phyloP scores from a whole-genome alignment of 148 eudicot species.

The Vaccinium vitisidaea region DNA sequence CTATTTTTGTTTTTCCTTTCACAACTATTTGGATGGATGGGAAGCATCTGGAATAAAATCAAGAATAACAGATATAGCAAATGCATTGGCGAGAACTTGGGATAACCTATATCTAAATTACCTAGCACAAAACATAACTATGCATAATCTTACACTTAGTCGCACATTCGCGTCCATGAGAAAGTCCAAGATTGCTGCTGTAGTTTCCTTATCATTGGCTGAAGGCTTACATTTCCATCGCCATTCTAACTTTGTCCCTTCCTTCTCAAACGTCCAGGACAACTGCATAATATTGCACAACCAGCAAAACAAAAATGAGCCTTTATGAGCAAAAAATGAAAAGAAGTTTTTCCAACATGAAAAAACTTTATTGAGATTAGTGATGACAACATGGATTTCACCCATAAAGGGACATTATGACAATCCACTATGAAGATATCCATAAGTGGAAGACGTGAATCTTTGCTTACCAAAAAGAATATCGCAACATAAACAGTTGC shows the following conservation, averaged over 20 bases:
- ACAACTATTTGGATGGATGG: neutral
- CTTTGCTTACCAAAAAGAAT: neutral
- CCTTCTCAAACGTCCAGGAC: constrained; percentile 91
- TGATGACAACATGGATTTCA: neutral
- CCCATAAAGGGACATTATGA: neutral
- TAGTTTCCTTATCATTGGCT: constrained; percentile 53
- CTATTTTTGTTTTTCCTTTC: neutral
- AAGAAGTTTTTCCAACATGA: constrained; percentile 3
- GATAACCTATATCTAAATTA: neutral
- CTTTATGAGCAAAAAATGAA: neutral
- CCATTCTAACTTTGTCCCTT: constrained; percentile 87
- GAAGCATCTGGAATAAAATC: neutral
- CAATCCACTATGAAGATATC: neutral
- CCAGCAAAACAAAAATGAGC: constrained; percentile 6
- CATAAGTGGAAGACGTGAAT: too few relatives aligned
- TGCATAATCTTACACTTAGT: constrained; percentile 57
- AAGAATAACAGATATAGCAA: neutral
- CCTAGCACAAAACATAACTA: neutral
- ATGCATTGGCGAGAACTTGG: neutral
- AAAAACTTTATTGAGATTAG: neutral
- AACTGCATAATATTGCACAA: constrained; percentile 39
- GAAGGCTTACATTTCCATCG: constrained; percentile 89
- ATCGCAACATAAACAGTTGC: too few relatives aligned
- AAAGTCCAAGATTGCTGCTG: constrained; percentile 72
- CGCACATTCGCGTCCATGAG: constrained; percentile 87